These are phyloP conservation scores for Porcisia deanei DNA, from an alignment of 208 protist species.

Conservation along the genomic window DNA sequence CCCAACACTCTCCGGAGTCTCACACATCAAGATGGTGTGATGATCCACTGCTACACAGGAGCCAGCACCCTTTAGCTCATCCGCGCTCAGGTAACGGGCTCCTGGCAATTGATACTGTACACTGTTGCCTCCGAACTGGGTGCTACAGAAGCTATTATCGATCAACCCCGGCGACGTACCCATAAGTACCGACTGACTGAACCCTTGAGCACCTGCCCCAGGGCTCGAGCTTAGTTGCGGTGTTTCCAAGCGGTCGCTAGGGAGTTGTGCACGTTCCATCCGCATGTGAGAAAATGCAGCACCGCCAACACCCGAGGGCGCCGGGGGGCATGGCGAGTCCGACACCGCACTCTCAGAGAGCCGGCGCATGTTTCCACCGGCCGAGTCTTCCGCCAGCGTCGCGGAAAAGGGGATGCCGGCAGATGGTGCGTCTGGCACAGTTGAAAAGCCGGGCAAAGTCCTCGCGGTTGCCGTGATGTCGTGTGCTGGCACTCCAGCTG, in stretches of 20 bases:
- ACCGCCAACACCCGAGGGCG: not conserved
- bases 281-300: constrained; percentile 3
- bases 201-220: not conserved
- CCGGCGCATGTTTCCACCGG: not conserved
- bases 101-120: constrained; percentile 43
- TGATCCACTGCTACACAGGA: constrained; percentile 30
- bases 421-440: not conserved
- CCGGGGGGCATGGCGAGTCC: not conserved
- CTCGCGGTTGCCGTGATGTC: not conserved
- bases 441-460: not conserved
- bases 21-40: constrained; percentile 32
- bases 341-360: not conserved
- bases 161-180: constrained; percentile 16
- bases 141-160: constrained; percentile 24
- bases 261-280: constrained; percentile 6
- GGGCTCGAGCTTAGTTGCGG: constrained; percentile 16
- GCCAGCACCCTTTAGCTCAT: constrained; percentile 16
- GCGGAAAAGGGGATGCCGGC: not conserved
- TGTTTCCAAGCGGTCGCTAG: constrained; percentile 16
- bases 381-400: not conserved
- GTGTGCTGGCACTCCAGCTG: not conserved
- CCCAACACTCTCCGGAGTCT: constrained; percentile 20
- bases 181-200: constrained; percentile 1
- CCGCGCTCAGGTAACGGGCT: constrained; percentile 38
- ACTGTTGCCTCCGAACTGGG: constrained; percentile 20